Percentiles rank a stretch among this genome's conserved stretches.
Conservation (phyloP, 192 early-diverging fungal genomes). For the Umbelopsis sp. region DNA sequence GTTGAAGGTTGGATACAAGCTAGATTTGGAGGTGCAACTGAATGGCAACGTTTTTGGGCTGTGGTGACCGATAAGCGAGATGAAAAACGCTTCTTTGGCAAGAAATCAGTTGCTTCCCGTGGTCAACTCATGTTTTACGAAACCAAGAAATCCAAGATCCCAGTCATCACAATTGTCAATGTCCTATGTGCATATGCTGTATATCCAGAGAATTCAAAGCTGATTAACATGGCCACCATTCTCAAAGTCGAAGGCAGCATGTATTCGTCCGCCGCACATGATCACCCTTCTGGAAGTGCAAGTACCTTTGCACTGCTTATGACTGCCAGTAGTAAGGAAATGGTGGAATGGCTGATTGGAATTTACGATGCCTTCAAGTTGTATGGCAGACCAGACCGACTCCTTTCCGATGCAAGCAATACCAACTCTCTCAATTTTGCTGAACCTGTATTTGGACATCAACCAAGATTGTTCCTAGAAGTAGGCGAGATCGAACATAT, state of each 20-base stretch:
- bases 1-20: constrained; percentile 60
- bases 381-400: constrained; percentile 42
- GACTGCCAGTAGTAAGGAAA: constrained; percentile 31
- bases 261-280: constrained; percentile 18
- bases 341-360: constrained; percentile 45
- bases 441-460: constrained; percentile 12
- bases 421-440: constrained; percentile 32
- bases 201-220: constrained; percentile 48
- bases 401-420: constrained; percentile 32
- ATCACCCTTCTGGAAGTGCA: constrained; percentile 1
- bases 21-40: constrained; percentile 48
- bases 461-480: constrained; percentile 34
- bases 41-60: constrained; percentile 51
- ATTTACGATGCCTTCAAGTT: constrained; percentile 47
- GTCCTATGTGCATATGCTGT: constrained; percentile 59
- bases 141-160: constrained; percentile 49
- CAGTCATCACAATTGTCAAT: constrained; percentile 50
- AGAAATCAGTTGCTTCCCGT: constrained; percentile 42
- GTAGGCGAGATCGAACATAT: constrained; percentile 24
- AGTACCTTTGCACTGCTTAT: constrained; percentile 30
- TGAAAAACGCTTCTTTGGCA: constrained; percentile 47
- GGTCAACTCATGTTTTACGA: constrained; percentile 57
- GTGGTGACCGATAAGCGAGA: constrained; percentile 55
- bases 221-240: constrained; percentile 39
- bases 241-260: constrained; percentile 46